Evolutionary conservation across 2,329 filamentous ascomycete genomes (phyloP).

Genomic region (Monosporascus sp.): DNA sequence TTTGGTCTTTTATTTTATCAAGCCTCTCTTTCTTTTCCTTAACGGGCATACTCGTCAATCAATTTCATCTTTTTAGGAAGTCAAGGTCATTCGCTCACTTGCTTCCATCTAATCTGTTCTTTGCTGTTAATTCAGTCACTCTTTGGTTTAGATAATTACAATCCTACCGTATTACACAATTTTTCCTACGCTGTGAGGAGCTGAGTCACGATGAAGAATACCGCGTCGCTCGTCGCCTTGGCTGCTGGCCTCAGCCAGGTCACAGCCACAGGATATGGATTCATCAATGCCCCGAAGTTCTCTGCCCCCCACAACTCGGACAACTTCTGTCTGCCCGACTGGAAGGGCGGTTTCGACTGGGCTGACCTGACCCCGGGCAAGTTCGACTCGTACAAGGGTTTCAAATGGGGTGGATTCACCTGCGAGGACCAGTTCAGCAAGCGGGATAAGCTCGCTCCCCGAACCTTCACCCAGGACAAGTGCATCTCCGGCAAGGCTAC

Average conservation of each 20-base stretch:
- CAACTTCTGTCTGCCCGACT: slow-evolving; percentile 70
- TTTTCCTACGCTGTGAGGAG: slow-evolving; percentile 2
- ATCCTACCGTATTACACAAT: slow-evolving; percentile 5
- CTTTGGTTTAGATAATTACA: slow-evolving; percentile 2
- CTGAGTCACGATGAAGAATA: slow-evolving; percentile 45
- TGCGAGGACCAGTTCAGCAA: slow-evolving; percentile 57
- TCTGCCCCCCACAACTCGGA: slow-evolving; percentile 65
- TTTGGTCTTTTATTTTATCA: slow-evolving; percentile 14
- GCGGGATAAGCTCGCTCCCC: slow-evolving; percentile 50
- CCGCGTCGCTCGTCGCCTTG: slow-evolving; percentile 42
- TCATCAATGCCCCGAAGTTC: slow-evolving; percentile 44
- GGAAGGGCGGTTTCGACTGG: slow-evolving; percentile 70
- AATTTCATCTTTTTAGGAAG: slow-evolving; percentile 30
- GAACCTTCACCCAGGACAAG: slow-evolving; percentile 47
- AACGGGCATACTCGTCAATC: slow-evolving; percentile 19
- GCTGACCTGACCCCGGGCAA: slow-evolving; percentile 52
- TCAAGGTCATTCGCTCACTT: slow-evolving; percentile 57
- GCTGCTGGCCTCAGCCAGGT: slow-evolving; percentile 47
- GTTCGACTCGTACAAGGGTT: slow-evolving; percentile 64
- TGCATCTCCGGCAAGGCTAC: slow-evolving; percentile 54
- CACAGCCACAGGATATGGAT: slow-evolving; percentile 38
- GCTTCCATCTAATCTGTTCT: slow-evolving; percentile 31
- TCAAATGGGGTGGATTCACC: slow-evolving; percentile 67
- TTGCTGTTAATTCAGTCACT: slow-evolving; percentile 17
- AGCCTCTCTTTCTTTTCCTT: slow-evolving; percentile 21